Percentiles rank a stretch among this genome's conserved stretches.
Evolutionary conservation across 441 rosid species (phyloP).

Genomic region (Erodium chrysanthum): DNA sequence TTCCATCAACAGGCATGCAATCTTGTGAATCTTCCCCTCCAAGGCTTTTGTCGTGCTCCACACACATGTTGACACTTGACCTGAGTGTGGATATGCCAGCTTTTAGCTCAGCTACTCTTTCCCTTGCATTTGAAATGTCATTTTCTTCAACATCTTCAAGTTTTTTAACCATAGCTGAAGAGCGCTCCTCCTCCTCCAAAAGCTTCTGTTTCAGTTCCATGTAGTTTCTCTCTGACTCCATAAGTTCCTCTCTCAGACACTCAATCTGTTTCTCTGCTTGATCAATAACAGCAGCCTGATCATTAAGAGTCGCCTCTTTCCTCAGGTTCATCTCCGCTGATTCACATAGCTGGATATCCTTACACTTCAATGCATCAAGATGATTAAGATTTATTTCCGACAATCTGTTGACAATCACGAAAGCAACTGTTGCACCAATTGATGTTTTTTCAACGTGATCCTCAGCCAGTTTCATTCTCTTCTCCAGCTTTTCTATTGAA

Average conservation of each 20-base stretch:
- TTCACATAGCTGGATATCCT: slow-evolving; percentile 44
- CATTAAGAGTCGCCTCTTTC: slow-evolving; percentile 36
- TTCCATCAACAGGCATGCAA: slow-evolving; percentile 26
- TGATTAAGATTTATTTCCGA: slow-evolving; percentile 44
- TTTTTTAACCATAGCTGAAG: slow-evolving; percentile 42
- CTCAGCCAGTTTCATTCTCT: slow-evolving; percentile 49
- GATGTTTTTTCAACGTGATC: slow-evolving; percentile 41
- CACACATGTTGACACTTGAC: slow-evolving; percentile 43
- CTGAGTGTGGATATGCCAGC: slow-evolving; percentile 51
- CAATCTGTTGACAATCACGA: slow-evolving; percentile 60
- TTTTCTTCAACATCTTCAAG: slow-evolving; percentile 53
- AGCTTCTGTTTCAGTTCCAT: slow-evolving; percentile 35
- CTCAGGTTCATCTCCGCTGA: slow-evolving; percentile 30
- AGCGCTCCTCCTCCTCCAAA: slow-evolving; percentile 41
- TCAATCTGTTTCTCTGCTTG: slow-evolving; percentile 36
- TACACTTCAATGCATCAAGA: slow-evolving; percentile 38
- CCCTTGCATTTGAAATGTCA: slow-evolving; percentile 45
- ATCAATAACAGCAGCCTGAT: slow-evolving; percentile 32
- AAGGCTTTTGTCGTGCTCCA: slow-evolving; percentile 28
- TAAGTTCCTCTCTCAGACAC: slow-evolving; percentile 42
- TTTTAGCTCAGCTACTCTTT: slow-evolving; percentile 56
- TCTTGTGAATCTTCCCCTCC: slow-evolving; percentile 25
- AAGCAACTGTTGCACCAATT: slow-evolving; percentile 69
- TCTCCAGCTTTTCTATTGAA: slow-evolving; percentile 40
- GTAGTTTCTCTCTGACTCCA: slow-evolving; percentile 37